Evolutionary conservation across 2,329 filamentous ascomycete species (phyloP), one percentile per base, ranked within the genome.

Genomic region (Aspergillus sp.): DNA sequence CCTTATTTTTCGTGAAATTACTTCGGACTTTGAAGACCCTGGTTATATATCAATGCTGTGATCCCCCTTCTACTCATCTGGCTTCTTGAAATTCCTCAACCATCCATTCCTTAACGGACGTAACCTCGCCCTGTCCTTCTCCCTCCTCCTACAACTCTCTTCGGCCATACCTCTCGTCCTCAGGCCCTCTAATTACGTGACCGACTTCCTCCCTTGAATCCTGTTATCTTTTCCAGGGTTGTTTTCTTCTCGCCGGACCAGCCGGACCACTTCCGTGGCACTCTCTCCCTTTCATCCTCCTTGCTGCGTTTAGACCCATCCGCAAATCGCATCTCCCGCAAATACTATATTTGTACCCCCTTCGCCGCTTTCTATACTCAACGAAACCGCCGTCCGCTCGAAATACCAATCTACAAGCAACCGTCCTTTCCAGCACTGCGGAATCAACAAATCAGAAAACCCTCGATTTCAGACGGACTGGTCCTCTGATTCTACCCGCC

Each of bases 31-130:
- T 38, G 55, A 56, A 63, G 54, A 56, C 49, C 55, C 55, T 56
- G 48, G 44, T 47, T 64, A 64, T 72, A 72, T 73, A 73, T 72
- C 68, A 69, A 70, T 63, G 64, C 62, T 62, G 70, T 64, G 64
- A 56, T 58, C 62, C 67, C 66, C 69, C 66, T 68, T 65, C 63
- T 55, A 61, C 47, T 30, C 50, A 58, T 63, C 61, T 64, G 53
- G 56, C 59, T 58, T 61, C 57, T 58, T 49, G 36, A 61, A 63
- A 63, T 68, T 66, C 60, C 64, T 68, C 63, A 65, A 64, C 38
- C 55, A 58, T 30, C 56, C 62, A 62, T 64, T 58, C 61, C 57
- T 59, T 56, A 54, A 61, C 53, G 45, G 50, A 45, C 30, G 58
- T 59, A 57, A 59, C 48, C 58, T 64, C 60, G 30, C 58, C 62